phyloP scores from a whole-genome alignment of 495 filamentous ascomycete genomes.

The Ascobolus immersus region DNA sequence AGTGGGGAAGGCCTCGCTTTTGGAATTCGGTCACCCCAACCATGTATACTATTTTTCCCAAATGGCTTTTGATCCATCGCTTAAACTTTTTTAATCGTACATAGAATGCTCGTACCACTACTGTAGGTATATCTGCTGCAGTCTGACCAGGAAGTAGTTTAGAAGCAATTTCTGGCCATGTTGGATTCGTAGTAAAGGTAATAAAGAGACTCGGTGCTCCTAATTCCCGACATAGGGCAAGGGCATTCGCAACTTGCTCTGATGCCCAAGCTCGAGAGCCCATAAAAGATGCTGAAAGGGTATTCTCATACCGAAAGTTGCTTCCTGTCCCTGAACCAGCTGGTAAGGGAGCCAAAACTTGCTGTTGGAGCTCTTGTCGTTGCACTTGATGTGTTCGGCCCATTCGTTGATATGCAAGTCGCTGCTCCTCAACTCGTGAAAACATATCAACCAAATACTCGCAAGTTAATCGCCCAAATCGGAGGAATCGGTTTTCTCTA shows the following conservation, averaged over 20 bases:
- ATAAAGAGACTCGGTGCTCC: conserved; percentile 3
- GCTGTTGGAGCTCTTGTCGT: too few relatives aligned
- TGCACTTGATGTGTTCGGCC: not conserved
- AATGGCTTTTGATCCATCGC: not conserved
- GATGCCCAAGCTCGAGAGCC: conserved; percentile 1
- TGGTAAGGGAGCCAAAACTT: too few relatives aligned
- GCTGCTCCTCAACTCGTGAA: conserved; percentile 1
- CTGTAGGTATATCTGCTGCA: not conserved
- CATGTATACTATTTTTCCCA: conserved; percentile 3
- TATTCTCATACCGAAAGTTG: too few relatives aligned
- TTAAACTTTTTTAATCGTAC: conserved; percentile 1
- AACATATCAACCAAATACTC: conserved; percentile 2
- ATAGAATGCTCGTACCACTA: conserved; percentile 4
- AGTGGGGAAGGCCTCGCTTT: conserved; percentile 1
- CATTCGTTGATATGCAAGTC: conserved; percentile 1
- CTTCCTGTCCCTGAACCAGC: too few relatives aligned
- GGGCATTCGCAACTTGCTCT: conserved; percentile 1
- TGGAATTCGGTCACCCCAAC: conserved; percentile 2
- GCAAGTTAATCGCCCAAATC: not conserved
- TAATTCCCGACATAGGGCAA: not conserved
- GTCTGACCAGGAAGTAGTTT: not conserved
- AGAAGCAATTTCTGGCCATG: conserved; percentile 1
- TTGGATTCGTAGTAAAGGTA: conserved; percentile 4
- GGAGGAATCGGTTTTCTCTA: not conserved
- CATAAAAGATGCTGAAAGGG: not conserved